Conservation (phyloP, 2,329 filamentous ascomycete genomes). For the Tolypocladium endophyticum region DNA sequence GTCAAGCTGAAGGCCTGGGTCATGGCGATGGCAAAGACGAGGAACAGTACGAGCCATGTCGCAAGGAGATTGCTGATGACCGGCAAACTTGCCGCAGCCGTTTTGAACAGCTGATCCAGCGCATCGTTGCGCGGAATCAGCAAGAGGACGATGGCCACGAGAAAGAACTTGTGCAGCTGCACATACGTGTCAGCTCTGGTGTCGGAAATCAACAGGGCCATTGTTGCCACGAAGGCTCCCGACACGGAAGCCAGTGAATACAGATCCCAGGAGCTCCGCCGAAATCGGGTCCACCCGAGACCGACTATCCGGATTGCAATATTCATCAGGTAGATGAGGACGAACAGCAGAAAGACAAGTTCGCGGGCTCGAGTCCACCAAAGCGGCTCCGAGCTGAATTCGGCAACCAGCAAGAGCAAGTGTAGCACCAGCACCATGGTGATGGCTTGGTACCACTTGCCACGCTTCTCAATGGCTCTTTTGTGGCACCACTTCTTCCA, state of each 20-base stretch:
- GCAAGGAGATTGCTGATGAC: conserved; percentile 86
- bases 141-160: conserved; percentile 80
- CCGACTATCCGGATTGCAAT: conserved; percentile 76
- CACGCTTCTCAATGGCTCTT: conserved; percentile 85
- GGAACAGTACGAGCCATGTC: conserved; percentile 94
- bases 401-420: conserved; percentile 69
- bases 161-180: conserved; percentile 85
- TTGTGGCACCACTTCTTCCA: conserved; percentile 96
- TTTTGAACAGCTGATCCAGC: conserved; percentile 96
- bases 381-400: conserved; percentile 67
- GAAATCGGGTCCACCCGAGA: conserved; percentile 84
- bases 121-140: conserved; percentile 95
- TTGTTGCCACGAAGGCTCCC: conserved; percentile 68
- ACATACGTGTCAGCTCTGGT: conserved; percentile 52
- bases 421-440: conserved; percentile 75
- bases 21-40: conserved; percentile 92
- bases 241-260: conserved; percentile 73
- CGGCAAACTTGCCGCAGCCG: conserved; percentile 83
- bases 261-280: conserved; percentile 89
- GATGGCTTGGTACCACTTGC: conserved; percentile 78
- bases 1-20: conserved; percentile 95
- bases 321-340: conserved; percentile 72
- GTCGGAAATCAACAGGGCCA: conserved; percentile 61
- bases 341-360: conserved; percentile 70
- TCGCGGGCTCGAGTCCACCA: conserved; percentile 66